Evolutionary conservation across 2,329 filamentous ascomycete species (phyloP).

Genomic region (Aureobasidium musti): DNA sequence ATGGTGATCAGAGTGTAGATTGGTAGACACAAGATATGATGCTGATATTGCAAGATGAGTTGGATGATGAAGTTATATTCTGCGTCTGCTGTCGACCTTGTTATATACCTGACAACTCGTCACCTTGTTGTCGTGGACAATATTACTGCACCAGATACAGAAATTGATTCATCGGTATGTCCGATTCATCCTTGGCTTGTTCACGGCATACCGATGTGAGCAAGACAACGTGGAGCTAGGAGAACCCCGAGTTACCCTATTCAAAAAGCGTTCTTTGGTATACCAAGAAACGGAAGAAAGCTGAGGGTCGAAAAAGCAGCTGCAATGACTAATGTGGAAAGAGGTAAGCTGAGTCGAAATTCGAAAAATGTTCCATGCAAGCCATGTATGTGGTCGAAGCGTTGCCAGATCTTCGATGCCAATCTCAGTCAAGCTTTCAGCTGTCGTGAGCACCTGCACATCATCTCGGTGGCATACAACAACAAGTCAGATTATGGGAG

Average conservation of each 20-base stretch:
- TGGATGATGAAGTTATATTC: background rate
- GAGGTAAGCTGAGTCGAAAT: background rate
- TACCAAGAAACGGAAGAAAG: background rate
- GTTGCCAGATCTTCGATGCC: background rate
- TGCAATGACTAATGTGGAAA: background rate
- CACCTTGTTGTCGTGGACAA: background rate
- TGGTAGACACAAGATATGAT: background rate
- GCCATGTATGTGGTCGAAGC: slow-evolving; percentile 7
- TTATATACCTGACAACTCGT: background rate
- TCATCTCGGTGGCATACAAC: background rate
- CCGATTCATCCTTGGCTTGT: background rate
- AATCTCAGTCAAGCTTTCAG: slow-evolving; percentile 5
- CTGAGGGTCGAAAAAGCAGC: background rate
- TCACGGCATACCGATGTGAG: background rate
- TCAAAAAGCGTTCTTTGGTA: background rate
- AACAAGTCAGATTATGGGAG: background rate
- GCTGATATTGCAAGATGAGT: background rate
- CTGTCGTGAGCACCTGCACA: background rate
- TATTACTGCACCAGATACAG: background rate
- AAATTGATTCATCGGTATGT: background rate
- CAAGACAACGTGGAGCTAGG: background rate
- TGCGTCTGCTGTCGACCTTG: background rate
- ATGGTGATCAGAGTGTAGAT: background rate
- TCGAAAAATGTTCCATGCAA: background rate
- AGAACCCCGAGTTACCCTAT: background rate